Evolutionary conservation across 2,329 filamentous ascomycete species (phyloP), one percentile per base, ranked within the genome.

Genomic region (Phialophora tarda): DNA sequence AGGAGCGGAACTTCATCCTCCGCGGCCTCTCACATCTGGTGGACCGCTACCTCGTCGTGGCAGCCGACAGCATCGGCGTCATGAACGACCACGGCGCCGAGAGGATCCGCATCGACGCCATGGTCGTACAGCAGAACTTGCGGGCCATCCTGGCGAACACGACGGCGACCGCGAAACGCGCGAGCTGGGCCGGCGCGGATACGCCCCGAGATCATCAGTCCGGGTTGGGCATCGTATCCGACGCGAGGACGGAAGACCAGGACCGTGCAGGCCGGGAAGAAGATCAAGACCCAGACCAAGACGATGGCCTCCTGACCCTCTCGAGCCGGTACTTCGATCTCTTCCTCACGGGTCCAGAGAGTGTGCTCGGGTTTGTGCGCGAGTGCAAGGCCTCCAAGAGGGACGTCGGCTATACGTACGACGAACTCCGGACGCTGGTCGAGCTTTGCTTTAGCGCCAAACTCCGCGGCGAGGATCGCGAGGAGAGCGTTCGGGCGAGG

Each of bases 81-180:
- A 94, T 99, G 88, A 97, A 99, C 77, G 82, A 80, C 44, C 87
- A 90, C 73, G 95, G 95, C 50, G 91, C 89, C 66, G 88, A 89
- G n/a, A 87, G 93, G 44, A 93, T 99, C 87, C 90, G 93, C 77
- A 87, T 98, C 74, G 97, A 99, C 77, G 92, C 97, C 57, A 85
- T 97, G 26, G 95, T 99, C 48, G 82, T 99, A 59, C 94, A 98
- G 79, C 95, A 99, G 77, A 97, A 97, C 74, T 86, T 99, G 63
- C 97, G 97, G 81, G 96, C 96, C 71, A 89, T 99, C 61, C 92
- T 81, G 56, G 73, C 79, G n/a, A 74, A 75, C 34, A 66, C 68
- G 14, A 66, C 68, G 11, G 50, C 60, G 24, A 5, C 17, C 17
- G 30, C 59, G 4, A 54, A 53, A 21, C 30, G 41, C 26, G 26